These are phyloP conservation scores for Aristolochia fimbriata DNA, from an alignment of 164 flowering plant species.

Conservation along the genomic window DNA sequence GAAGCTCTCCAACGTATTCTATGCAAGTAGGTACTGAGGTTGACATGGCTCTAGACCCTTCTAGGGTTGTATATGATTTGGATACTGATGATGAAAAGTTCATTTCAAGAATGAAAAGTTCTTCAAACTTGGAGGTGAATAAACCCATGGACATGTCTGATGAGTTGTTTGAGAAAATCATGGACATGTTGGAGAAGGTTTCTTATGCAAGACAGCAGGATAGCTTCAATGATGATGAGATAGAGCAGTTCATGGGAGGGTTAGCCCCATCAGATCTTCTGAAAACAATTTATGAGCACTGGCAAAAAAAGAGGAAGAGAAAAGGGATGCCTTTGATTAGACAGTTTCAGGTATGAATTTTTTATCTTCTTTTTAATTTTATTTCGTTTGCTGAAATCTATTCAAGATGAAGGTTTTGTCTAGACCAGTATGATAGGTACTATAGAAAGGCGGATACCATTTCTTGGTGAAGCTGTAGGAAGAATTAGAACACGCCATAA, in stretches of 20 bases:
- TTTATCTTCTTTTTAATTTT: not conserved
- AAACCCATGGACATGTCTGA: constrained; percentile 35
- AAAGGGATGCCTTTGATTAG: constrained; percentile 83
- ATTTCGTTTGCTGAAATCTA: not conserved
- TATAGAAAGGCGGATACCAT: too few species aligned
- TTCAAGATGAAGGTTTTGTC: not conserved
- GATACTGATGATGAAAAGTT: constrained; percentile 93
- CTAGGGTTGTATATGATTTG: constrained; percentile 87
- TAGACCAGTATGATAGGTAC: not conserved
- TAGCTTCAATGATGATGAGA: constrained; percentile 54
- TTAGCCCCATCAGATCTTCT: constrained; percentile 40
- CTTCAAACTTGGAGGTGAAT: constrained; percentile 14
- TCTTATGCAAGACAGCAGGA: constrained; percentile 53
- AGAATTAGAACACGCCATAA: too few species aligned
- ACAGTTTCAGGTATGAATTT: constrained; percentile 74
- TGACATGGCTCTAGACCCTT: constrained; percentile 82
- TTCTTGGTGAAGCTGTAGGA: too few species aligned
- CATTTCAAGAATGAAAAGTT: constrained; percentile 26
- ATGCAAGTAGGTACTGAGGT: constrained; percentile 71
- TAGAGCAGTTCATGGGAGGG: constrained; percentile 47
- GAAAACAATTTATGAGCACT: constrained; percentile 50
- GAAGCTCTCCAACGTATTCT: constrained; percentile 46
- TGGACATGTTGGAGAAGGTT: constrained; percentile 85
- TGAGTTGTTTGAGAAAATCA: constrained; percentile 70
- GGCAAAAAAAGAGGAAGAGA: constrained; percentile 67